Percentiles rank a stretch among this genome's conserved stretches.
These are phyloP conservation scores for Ogataea parapolymorpha DNA, from an alignment of 805 yeast genomes.

Conservation along the genomic window DNA sequence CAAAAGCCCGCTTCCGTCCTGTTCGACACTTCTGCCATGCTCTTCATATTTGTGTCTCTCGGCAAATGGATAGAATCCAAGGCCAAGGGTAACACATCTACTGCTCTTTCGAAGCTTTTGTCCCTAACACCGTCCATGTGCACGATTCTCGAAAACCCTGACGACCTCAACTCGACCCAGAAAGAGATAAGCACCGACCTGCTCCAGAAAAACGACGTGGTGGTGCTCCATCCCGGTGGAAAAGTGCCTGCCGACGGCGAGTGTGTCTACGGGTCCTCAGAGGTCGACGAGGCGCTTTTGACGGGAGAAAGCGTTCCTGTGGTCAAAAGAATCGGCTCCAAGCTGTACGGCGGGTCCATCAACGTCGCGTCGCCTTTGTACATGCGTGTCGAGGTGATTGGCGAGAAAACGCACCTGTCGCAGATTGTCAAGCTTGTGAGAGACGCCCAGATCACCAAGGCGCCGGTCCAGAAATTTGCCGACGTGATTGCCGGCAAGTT, in stretches of 20 bases:
- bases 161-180: constrained; percentile 28
- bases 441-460: constrained; percentile 83
- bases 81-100: constrained; percentile 92
- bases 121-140: constrained; percentile 80
- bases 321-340: constrained; percentile 54
- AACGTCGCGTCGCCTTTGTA: constrained; percentile 75
- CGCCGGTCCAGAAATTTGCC: constrained; percentile 88
- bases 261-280: constrained; percentile 73
- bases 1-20: constrained; percentile 59
- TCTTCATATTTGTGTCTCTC: constrained; percentile 74
- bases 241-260: constrained; percentile 91
- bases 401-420: constrained; percentile 80
- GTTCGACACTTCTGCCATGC: constrained; percentile 86
- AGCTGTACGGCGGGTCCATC: constrained; percentile 85
- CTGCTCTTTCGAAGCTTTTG: constrained; percentile 77
- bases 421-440: constrained; percentile 84
- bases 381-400: constrained; percentile 66
- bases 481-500: constrained; percentile 82
- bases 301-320: constrained; percentile 91
- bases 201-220: constrained; percentile 72
- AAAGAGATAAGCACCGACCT: constrained; percentile 66
- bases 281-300: constrained; percentile 81
- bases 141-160: constrained; percentile 49
- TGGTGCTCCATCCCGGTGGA: constrained; percentile 79
- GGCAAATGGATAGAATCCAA: constrained; percentile 91